Percentiles rank a stretch among this genome's conserved stretches.
phyloP scores from a whole-genome alignment of 305 asterid genomes.

The Coffea humblotiana region DNA sequence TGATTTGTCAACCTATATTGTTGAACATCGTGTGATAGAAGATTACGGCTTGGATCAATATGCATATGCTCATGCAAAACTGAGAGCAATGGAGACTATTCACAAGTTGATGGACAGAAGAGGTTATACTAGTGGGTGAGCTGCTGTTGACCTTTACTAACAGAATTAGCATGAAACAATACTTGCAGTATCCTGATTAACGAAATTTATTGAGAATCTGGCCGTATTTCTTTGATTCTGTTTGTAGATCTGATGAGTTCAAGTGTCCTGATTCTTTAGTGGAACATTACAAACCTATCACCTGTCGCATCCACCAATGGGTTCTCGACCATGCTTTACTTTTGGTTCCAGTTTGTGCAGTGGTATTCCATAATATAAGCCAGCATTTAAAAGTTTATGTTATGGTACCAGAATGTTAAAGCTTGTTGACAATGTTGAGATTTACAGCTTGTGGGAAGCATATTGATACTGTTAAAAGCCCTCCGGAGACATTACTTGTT shows the following conservation, averaged over 20 bases:
- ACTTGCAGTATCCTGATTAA: background rate
- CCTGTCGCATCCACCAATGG: slow-evolving; percentile 64
- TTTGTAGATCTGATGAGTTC: slow-evolving; percentile 65
- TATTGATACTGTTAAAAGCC: slow-evolving; percentile 43
- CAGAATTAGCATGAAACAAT: background rate
- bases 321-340: slow-evolving; percentile 57
- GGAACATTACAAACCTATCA: slow-evolving; percentile 55
- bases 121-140: slow-evolving; percentile 51
- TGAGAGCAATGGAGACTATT: slow-evolving; percentile 52
- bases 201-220: slow-evolving; percentile 21
- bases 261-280: slow-evolving; percentile 79
- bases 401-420: slow-evolving; percentile 32
- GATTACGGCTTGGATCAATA: slow-evolving; percentile 41
- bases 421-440: slow-evolving; percentile 55
- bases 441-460: slow-evolving; percentile 78
- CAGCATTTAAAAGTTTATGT: slow-evolving; percentile 44
- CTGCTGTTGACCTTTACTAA: slow-evolving; percentile 12
- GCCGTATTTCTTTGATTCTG: slow-evolving; percentile 18
- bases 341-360: slow-evolving; percentile 59
- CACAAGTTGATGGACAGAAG: slow-evolving; percentile 55
- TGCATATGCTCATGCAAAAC: slow-evolving; percentile 50
- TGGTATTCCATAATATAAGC: slow-evolving; percentile 55
- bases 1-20: slow-evolving; percentile 49
- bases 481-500: slow-evolving; percentile 50
- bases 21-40: slow-evolving; percentile 40